Evolutionary conservation across 2,329 filamentous ascomycete genomes (phyloP).

Genomic region (Pseudogymnoascus sp.): DNA sequence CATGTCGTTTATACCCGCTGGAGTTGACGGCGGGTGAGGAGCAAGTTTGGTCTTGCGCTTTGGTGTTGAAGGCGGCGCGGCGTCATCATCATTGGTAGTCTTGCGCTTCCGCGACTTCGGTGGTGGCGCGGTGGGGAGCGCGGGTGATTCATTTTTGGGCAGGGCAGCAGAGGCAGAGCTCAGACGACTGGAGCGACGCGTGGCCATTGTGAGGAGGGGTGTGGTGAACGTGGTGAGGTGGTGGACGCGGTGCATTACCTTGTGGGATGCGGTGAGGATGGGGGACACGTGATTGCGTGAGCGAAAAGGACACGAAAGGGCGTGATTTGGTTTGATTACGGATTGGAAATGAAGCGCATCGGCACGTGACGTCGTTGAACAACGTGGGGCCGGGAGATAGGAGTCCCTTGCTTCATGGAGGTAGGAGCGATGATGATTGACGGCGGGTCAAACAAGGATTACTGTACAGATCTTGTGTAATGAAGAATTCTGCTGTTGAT

Average conservation of each 20-base stretch:
- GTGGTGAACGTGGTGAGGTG: not conserved
- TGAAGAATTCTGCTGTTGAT: not conserved
- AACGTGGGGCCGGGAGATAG: not conserved
- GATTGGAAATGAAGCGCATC: not conserved
- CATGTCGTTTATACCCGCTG: slow-evolving; percentile 29
- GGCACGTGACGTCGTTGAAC: not conserved
- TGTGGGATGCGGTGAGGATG: not conserved
- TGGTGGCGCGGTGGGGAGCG: not conserved
- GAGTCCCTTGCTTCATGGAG: not conserved
- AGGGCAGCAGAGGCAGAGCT: not conserved
- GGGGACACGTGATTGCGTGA: not conserved
- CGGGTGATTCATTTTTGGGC: not conserved
- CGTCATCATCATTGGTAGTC: not conserved
- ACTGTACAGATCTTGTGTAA: not conserved
- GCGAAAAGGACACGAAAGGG: not conserved
- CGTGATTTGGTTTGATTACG: not conserved
- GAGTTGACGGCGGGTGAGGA: slow-evolving; percentile 34
- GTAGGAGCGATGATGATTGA: not conserved
- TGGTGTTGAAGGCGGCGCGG: slow-evolving; percentile 19
- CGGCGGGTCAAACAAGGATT: not conserved
- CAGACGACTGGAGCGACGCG: slow-evolving; percentile 1
- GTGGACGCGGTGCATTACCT: not conserved
- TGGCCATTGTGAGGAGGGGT: not conserved
- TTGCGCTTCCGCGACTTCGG: not conserved
- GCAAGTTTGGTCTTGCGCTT: slow-evolving; percentile 23